Base-by-base conservation (phyloP, 192 early-diverging fungal species). In the Podila minutissima region DNA sequence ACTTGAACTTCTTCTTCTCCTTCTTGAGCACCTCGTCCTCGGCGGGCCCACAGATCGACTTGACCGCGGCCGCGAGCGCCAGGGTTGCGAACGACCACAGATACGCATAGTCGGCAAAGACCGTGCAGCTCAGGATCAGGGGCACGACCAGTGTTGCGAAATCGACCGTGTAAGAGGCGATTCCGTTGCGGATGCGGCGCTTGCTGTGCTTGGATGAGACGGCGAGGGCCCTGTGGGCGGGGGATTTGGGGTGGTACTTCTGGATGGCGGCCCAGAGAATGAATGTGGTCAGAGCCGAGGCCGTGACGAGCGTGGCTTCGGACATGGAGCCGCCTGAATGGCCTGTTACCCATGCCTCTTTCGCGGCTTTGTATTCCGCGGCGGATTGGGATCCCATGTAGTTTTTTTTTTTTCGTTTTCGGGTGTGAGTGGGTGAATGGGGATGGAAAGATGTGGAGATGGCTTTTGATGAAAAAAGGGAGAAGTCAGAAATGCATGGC, bases 301-400 rank as follows among this genome's bases (percentile, higher is more conserved):
- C 74, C 13, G 77, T 73, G 28, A 88, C 68, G 10, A 75, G 63
- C 22, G 82, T 84, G 9, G 89, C 81, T 66, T 89, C 89, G 19
- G 33, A 53, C 63, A 87, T 77, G 19, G 86, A 83, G 0, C 88
- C 88, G n/a, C 89, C 89, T 28, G 71, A 74, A 59, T 85, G 84
- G 28, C 85, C 83, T 4, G 88, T 83, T 2, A 91, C 89, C 84
- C 87, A 89, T 35, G 83, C 75, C 61, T 89, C 89, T 74, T 91
- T 87, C 24, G 74, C 88, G 24, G 64, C 62, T 60, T 87, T 89
- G 64, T 91, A 91, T 19, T 31, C 61, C n/a, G 69, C 69, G 7
- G 75, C 75, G 38, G 74, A 62, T 60, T 57, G 28, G 6, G 59
- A n/a, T 46, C 19, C 64, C 64, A 65, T 65, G 46, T 24, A 13